These are phyloP conservation scores for Cercospora beticola DNA, from an alignment of 2,329 filamentous ascomycete species.

Conservation along the genomic window DNA sequence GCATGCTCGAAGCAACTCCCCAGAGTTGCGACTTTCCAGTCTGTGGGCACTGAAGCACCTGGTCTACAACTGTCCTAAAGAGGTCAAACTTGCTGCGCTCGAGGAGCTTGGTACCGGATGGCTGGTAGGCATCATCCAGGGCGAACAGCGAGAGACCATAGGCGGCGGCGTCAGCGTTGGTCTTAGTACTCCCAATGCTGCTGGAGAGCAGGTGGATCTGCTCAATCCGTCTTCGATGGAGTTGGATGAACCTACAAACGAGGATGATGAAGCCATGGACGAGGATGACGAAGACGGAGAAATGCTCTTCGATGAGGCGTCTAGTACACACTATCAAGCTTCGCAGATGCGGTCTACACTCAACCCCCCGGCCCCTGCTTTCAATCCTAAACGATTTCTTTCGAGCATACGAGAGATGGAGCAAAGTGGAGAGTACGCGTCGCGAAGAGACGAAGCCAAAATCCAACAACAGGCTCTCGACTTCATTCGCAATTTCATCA, in stretches of 20 bases:
- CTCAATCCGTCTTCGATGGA: constrained; percentile 52
- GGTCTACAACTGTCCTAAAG: constrained; percentile 68
- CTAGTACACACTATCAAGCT: constrained; percentile 39
- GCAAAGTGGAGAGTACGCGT: constrained; percentile 62
- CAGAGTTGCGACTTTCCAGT: constrained; percentile 78
- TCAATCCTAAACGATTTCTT: constrained; percentile 35
- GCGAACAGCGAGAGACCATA: constrained; percentile 46
- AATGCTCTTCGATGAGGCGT: constrained; percentile 45
- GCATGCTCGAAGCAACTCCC: constrained; percentile 77
- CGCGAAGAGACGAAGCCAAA: constrained; percentile 73
- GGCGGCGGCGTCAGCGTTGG: constrained; percentile 49
- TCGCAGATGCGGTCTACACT: constrained; percentile 39
- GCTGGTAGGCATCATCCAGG: constrained; percentile 75
- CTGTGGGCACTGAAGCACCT: constrained; percentile 94
- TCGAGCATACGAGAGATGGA: constrained; percentile 48
- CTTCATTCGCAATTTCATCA: constrained; percentile 86
- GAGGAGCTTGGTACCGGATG: constrained; percentile 75
- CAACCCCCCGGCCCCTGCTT: constrained; percentile 24
- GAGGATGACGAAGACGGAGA: constrained; percentile 45
- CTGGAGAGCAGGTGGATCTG: constrained; percentile 60
- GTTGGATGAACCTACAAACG: constrained; percentile 31
- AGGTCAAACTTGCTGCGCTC: constrained; percentile 73
- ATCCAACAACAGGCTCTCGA: constrained; percentile 91
- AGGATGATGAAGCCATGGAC: constrained; percentile 32
- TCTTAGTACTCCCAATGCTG: constrained; percentile 54